Base-by-base conservation (phyloP, 192 early-diverging fungal genomes). In the Entomortierella parvispora region DNA sequence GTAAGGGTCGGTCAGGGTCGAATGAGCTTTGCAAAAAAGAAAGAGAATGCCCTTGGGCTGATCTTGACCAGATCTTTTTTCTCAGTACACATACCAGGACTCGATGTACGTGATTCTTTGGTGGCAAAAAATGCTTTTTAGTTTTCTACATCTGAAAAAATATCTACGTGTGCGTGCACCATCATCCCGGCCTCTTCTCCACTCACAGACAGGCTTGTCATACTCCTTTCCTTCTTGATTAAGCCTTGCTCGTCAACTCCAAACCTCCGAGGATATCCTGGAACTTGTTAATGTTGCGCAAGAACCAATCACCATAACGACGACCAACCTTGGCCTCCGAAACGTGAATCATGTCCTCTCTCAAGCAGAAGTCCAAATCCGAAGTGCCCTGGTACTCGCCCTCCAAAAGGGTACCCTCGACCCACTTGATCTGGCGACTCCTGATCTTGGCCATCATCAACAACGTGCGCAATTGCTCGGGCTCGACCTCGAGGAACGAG, bases 311-410 rank as follows among this genome's bases (percentile, higher is more conserved):
- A 37, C 90, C 96, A 79, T 94, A 94, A 62, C 94, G 89, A 46
- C 95, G 90, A 29, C 93, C 94, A n/a, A 94, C 89, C 79, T 96
- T 95, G 83, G 88, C 92, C 83, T 99, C 97, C 11, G 92, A 90
- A 83, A 99, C 93, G 82, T 95, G 91, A 80, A 99, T 93, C 90
- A 99, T 92, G 58, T 97, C 95, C 75, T 96, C 83, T 86, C 94
- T 93, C 64, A 98, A 62, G 76, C 92, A 96, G 82, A 98, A 97
- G 82, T 98, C 95, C 64, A 97, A 71, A 67, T 99, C 96, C 3
- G 91, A 92, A 9, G 93, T 91, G 12, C 89, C 77, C 28, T 88
- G 82, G 80, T 90, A 88, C 75, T 96, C 95, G 47, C 96, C 95
- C 51, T 92, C 90, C 43, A 96, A 83, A 42, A 98, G 89, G n/a